Evolutionary conservation across 2,329 filamentous ascomycete genomes (phyloP).

Genomic region (Leptodontidium sp.): DNA sequence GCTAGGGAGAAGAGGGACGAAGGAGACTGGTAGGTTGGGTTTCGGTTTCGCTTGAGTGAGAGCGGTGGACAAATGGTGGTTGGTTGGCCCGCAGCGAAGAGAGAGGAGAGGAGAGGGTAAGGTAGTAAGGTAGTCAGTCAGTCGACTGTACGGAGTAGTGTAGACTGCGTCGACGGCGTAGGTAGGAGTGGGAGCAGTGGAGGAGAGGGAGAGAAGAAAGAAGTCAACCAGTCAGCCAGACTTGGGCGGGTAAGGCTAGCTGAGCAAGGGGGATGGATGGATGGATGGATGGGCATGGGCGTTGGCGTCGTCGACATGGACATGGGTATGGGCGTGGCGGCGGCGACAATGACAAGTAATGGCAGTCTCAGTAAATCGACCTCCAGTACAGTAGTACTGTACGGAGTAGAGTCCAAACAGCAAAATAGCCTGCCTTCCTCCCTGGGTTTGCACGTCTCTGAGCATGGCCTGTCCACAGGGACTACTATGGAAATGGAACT

Average conservation of each 20-base stretch:
- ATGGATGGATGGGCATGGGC: not conserved
- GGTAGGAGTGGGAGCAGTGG: too few species aligned
- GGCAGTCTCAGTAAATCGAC: too few species aligned
- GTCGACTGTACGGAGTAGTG: not conserved
- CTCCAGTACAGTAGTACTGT: too few species aligned
- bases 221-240: not conserved
- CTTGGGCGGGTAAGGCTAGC: slow-evolving; percentile 7
- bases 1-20: not conserved
- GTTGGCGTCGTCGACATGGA: not conserved
- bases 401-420: too few species aligned
- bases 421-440: not conserved
- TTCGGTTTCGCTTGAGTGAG: slow-evolving; percentile 1
- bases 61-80: slow-evolving; percentile 2
- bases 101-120: not conserved
- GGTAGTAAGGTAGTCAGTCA: not conserved
- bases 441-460: slow-evolving; percentile 7
- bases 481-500: not conserved
- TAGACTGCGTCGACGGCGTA: too few species aligned
- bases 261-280: not conserved
- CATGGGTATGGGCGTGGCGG: not conserved
- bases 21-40: slow-evolving; percentile 1
- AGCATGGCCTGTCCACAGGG: not conserved
- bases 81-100: not conserved
- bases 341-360: not conserved
- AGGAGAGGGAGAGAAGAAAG: too few species aligned